Evolutionary conservation across 1,284 basidiomycete genomes (phyloP), one percentile per base, ranked within the genome.

Genomic region (Pyrrhoderma lamaoense): DNA sequence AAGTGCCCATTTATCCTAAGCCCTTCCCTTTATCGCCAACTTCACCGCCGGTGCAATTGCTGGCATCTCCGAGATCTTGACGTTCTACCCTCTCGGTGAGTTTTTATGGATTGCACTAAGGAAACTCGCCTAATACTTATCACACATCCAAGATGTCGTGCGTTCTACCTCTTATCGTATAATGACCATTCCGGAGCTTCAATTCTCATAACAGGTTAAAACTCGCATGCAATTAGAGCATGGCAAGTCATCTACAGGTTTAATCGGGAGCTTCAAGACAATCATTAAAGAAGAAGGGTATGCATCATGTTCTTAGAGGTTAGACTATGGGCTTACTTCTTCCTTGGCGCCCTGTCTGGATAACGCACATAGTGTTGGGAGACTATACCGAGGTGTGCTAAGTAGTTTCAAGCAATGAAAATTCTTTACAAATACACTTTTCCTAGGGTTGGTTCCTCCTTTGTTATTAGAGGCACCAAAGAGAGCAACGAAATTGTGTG

Each of bases 401-500:
- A 31, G 9, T 34, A n/a, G n/a, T 40, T 27, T 39, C 34, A 18
- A 18, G 38, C 13, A 16, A 22, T 19, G 34, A 23, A 9, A 8
- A 47, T n/a, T 16, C 22, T 22, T n/a, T 39, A 34, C 40, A 14
- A 11, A 42, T 35, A 3, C 45, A 19, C 45, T 34, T 46, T 21
- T 55, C n/a, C 35, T 50, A 85, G 82, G 95, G 58, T 82, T 99
- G 53, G 82, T 93, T 18, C 92, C 96, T 5, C 96, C 96, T 18
- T 70, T 99, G 22, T 80, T 98, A 64, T 74, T 99, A 51, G 95
- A 99, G 70, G 96, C 96, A 19, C 96, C 95, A 3, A 99, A 99
- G 73, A 83, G 95, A 70, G 95, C 95, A 16, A 88, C 94, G 55
- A 99, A 99, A 77, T 99, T 93, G 89, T 89, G 57, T 53, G 80